A percentile compares a stretch with the other conserved stretches of the same genome.
These are phyloP conservation scores for Camptophora hylomeconis DNA, from an alignment of 2,329 filamentous ascomycete genomes.

Conservation along the genomic window DNA sequence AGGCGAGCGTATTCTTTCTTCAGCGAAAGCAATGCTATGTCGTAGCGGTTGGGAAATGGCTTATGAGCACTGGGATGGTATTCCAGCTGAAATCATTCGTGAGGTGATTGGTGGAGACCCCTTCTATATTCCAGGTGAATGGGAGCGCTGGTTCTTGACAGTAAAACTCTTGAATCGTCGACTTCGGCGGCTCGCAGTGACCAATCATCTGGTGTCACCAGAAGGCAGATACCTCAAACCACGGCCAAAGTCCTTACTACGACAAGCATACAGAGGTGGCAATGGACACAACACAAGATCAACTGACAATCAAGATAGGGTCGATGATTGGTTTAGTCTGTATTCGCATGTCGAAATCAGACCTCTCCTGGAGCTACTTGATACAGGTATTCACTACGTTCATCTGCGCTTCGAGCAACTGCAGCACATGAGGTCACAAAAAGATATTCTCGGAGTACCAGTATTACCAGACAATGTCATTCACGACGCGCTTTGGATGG, in stretches of 20 bases:
- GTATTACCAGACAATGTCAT: slow-evolving; percentile 43
- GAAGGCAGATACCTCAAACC: slow-evolving; percentile 31
- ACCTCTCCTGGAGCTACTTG: slow-evolving; percentile 41
- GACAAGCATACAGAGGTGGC: slow-evolving; percentile 40
- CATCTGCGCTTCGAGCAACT: slow-evolving; percentile 47
- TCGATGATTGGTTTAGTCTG: slow-evolving; percentile 36
- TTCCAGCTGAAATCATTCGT: slow-evolving; percentile 44
- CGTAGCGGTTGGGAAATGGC: slow-evolving; percentile 45
- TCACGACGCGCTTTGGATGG: slow-evolving; percentile 44
- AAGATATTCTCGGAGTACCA: slow-evolving; percentile 40
- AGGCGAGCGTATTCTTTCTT: slow-evolving; percentile 41
- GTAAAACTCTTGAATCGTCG: slow-evolving; percentile 41
- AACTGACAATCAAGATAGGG: slow-evolving; percentile 28
- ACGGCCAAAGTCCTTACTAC: slow-evolving; percentile 33
- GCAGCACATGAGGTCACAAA: slow-evolving; percentile 38
- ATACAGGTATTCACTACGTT: slow-evolving; percentile 47
- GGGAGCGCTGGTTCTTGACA: slow-evolving; percentile 43
- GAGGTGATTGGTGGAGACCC: slow-evolving; percentile 47
- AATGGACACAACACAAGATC: slow-evolving; percentile 10
- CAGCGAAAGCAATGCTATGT: slow-evolving; percentile 46
- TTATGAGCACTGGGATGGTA: slow-evolving; percentile 38
- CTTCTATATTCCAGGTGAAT: slow-evolving; percentile 45
- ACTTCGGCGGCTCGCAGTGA: slow-evolving; percentile 33
- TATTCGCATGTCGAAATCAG: slow-evolving; percentile 43
- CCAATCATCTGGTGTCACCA: slow-evolving; percentile 34